These are phyloP conservation scores for Chimonanthus praecox DNA, from an alignment of 164 flowering plant genomes.

Conservation along the genomic window DNA sequence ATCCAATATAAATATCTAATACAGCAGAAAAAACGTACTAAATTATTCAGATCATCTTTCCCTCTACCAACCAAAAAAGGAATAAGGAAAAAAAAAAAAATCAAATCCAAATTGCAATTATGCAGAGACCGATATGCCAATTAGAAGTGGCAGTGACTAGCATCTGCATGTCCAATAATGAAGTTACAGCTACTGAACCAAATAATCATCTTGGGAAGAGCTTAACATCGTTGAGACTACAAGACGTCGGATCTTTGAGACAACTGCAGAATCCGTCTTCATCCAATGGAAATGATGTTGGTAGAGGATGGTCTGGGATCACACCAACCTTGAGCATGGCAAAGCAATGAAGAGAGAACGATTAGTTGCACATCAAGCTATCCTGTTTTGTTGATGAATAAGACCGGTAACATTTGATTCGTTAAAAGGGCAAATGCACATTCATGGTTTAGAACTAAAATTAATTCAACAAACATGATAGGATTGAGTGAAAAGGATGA, in stretches of 20 bases:
- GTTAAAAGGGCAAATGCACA: background rate
- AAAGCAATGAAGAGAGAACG: background rate
- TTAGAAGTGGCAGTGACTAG: background rate
- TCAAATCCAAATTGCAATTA: background rate
- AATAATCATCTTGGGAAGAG: conserved; percentile 57
- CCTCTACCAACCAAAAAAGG: no score
- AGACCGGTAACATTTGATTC: background rate
- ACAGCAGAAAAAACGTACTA: no score
- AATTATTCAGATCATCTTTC: no score
- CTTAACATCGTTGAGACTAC: conserved; percentile 47
- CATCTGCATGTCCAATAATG: background rate
- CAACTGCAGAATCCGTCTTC: conserved; percentile 78
- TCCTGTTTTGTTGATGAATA: background rate
- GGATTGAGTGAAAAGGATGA: background rate
- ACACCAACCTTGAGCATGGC: conserved; percentile 59
- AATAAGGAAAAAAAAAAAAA: no score
- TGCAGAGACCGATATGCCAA: background rate
- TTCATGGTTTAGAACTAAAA: background rate
- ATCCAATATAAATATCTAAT: no score
- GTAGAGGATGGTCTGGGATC: conserved; percentile 86
- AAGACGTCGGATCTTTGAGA: conserved; percentile 65
- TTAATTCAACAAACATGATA: background rate
- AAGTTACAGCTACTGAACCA: background rate
- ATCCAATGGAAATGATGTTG: conserved; percentile 76
- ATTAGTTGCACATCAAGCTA: background rate